Evolutionary conservation across 169 alveolate genomes (phyloP).

Genomic region (Hammondia hammondi): DNA sequence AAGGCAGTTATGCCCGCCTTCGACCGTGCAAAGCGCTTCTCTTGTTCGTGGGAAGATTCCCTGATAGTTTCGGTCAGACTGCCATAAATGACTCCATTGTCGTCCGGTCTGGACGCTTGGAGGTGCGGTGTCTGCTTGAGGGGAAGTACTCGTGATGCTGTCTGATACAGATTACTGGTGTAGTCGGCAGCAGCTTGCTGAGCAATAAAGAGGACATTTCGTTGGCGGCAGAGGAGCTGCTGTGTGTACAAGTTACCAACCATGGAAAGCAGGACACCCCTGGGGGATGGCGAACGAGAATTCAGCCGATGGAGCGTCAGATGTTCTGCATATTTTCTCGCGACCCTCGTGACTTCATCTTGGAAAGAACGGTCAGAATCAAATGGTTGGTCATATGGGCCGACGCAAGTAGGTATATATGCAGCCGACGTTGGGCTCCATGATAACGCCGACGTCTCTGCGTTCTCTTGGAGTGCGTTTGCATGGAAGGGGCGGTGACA

Average conservation of each 20-base stretch:
- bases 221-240: neutral
- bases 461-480: neutral
- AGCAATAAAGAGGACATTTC: neutral
- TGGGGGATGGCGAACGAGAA: neutral
- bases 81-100: neutral
- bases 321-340: neutral
- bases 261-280: too few relatives aligned
- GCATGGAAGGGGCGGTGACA: neutral
- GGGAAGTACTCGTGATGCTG: neutral
- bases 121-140: neutral
- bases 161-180: neutral
- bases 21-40: neutral
- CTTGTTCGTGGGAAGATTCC: neutral
- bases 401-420: neutral
- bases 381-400: neutral
- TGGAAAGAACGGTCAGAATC: neutral
- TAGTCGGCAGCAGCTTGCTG: neutral
- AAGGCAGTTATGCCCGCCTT: neutral
- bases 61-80: neutral
- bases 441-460: neutral
- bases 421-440: neutral
- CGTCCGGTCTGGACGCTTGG: neutral
- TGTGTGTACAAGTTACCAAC: neutral
- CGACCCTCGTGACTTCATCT: neutral
- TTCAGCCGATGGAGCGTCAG: neutral